Conservation (phyloP, 306 rosid genomes). For the Prosopis cineraria region DNA sequence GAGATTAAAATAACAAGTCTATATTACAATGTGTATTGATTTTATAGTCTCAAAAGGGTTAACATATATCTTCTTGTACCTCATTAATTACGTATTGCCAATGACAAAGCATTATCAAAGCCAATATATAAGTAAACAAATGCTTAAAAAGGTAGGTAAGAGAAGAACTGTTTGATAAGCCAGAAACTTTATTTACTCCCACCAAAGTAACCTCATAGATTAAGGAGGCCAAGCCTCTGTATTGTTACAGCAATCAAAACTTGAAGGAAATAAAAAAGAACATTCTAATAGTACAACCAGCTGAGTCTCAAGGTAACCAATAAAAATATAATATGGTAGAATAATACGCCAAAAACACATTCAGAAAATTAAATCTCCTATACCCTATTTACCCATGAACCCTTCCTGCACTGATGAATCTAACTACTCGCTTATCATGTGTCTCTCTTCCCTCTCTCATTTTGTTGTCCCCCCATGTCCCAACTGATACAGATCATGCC, state of each 20-base stretch:
- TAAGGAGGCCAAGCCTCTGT: constrained; percentile 35
- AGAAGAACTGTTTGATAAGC: neutral
- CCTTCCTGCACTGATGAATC: constrained; percentile 39
- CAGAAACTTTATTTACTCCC: constrained; percentile 10
- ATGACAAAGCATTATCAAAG: neutral
- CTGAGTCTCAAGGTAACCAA: constrained; percentile 41
- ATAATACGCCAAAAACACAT: constrained; percentile 47
- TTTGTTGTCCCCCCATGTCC: constrained; percentile 37
- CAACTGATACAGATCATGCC: constrained; percentile 9
- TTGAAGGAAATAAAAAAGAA: neutral
- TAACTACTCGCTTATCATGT: constrained; percentile 43
- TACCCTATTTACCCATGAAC: constrained; percentile 50
- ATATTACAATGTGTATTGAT: neutral
- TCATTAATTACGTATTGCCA: neutral
- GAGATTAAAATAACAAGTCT: neutral
- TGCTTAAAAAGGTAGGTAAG: neutral
- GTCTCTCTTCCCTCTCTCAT: constrained; percentile 27
- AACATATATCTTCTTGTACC: neutral
- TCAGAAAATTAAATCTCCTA: constrained; percentile 46
- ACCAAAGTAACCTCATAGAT: constrained; percentile 27
- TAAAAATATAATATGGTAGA: constrained; percentile 24
- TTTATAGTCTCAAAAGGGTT: neutral
- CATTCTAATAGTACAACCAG: constrained; percentile 29
- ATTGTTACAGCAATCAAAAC: constrained; percentile 32
- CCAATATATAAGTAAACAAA: neutral